phyloP scores from a whole-genome alignment of 805 yeast species.

The Vanderwaltozyma tropicalis region DNA sequence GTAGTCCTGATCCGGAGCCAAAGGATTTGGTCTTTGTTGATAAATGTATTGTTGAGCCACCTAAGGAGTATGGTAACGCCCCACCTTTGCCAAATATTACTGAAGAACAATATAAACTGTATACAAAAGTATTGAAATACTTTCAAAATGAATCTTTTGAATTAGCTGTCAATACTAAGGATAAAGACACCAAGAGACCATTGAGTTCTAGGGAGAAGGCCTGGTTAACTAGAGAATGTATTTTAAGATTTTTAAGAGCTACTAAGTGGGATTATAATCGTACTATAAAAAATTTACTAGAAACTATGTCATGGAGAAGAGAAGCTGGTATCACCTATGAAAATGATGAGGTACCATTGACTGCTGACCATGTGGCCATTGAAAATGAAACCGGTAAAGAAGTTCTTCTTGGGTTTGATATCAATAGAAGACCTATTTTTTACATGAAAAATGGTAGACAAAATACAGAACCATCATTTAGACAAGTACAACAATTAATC shows the following conservation, averaged over 20 bases:
- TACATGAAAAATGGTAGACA: constrained; percentile 46
- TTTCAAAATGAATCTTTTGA: constrained; percentile 14
- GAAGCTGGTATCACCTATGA: constrained; percentile 37
- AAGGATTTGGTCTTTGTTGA: constrained; percentile 15
- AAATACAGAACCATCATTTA: constrained; percentile 40
- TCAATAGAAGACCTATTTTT: constrained; percentile 42
- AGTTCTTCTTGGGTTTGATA: constrained; percentile 44
- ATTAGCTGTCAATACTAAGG: constrained; percentile 26
- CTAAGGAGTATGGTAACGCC: constrained; percentile 13
- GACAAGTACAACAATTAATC: constrained; percentile 47
- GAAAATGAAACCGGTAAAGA: constrained; percentile 48
- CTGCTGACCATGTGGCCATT: constrained; percentile 34
- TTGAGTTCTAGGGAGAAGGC: constrained; percentile 29
- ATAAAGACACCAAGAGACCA: constrained; percentile 27
- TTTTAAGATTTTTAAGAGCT: constrained; percentile 41
- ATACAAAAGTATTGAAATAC: constrained; percentile 11
- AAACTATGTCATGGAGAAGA: constrained; percentile 46
- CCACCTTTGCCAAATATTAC: constrained; percentile 11
- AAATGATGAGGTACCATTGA: constrained; percentile 21
- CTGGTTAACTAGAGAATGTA: constrained; percentile 42
- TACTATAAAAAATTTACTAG: constrained; percentile 36
- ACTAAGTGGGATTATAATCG: constrained; percentile 38
- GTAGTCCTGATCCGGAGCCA: constrained; percentile 1
- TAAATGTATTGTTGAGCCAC: constrained; percentile 15
- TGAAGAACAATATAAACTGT: constrained; percentile 10